These are phyloP conservation scores for Pistacia integerrima DNA, from an alignment of 345 rosid genomes.

Conservation along the genomic window DNA sequence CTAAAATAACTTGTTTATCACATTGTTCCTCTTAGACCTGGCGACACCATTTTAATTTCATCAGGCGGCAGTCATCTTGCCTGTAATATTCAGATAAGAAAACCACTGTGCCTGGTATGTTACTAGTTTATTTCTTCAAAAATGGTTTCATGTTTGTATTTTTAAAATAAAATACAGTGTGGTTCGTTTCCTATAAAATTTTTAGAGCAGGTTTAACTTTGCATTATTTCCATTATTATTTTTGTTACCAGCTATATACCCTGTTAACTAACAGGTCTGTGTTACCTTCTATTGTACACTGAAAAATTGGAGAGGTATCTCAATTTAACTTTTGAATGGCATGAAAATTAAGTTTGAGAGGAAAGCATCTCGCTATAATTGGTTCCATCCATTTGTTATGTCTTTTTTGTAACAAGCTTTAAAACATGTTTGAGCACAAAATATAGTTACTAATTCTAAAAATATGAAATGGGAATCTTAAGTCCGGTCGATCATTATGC, in stretches of 20 bases:
- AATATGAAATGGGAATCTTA: background rate
- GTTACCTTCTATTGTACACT: background rate
- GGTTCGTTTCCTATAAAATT: background rate
- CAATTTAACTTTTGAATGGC: too few relatives aligned
- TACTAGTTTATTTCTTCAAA: constrained; percentile 2
- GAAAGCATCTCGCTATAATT: too few relatives aligned
- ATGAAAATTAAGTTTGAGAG: too few relatives aligned
- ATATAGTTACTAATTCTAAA: too few relatives aligned
- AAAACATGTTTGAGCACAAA: too few relatives aligned
- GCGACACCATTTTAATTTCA: constrained; percentile 89
- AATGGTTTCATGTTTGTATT: background rate
- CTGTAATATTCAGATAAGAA: constrained; percentile 81
- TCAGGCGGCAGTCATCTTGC: constrained; percentile 78
- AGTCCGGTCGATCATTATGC: background rate
- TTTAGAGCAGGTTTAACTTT: background rate
- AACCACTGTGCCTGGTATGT: constrained; percentile 95
- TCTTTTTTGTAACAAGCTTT: too few relatives aligned
- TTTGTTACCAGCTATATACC: background rate
- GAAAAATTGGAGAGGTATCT: too few relatives aligned
- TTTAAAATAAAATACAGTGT: background rate
- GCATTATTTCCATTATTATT: background rate
- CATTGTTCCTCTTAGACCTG: constrained; percentile 61
- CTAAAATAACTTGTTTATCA: constrained; percentile 23
- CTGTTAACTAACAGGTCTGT: background rate
- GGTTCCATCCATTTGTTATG: too few relatives aligned